These are phyloP conservation scores for Trametes cinnabarina DNA, from an alignment of 768 basidiomycete genomes.

Conservation along the genomic window DNA sequence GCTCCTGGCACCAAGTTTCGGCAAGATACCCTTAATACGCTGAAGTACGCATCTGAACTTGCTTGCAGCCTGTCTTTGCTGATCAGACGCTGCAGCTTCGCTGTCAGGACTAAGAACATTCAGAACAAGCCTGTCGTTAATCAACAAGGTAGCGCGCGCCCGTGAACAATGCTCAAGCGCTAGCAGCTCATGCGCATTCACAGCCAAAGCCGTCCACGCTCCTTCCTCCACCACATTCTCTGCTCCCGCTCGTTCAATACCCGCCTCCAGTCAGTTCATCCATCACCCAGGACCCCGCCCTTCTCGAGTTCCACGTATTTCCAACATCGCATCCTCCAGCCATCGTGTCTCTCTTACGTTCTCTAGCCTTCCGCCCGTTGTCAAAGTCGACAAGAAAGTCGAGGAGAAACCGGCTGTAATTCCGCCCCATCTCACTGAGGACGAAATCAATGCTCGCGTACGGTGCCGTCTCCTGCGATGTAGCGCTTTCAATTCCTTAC, in stretches of 20 bases:
- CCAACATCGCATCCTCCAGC: slow-evolving; percentile 1
- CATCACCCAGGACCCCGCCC: slow-evolving; percentile 31
- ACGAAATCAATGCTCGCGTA: slow-evolving; percentile 75
- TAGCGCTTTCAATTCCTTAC: no score
- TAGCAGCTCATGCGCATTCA: neutral
- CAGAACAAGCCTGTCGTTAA: slow-evolving; percentile 82
- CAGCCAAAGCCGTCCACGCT: neutral
- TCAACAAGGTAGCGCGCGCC: slow-evolving; percentile 55
- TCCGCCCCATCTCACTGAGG: slow-evolving; percentile 49
- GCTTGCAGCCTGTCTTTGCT: neutral
- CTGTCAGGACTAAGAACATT: slow-evolving; percentile 79
- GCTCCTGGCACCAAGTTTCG: slow-evolving; percentile 81
- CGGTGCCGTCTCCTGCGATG: no score
- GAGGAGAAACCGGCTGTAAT: neutral
- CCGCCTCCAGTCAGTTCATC: slow-evolving; percentile 51
- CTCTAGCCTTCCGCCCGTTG: slow-evolving; percentile 8
- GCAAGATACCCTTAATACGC: slow-evolving; percentile 85
- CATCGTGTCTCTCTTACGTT: slow-evolving; percentile 3
- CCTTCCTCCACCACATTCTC: slow-evolving; percentile 46
- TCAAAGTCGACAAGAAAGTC: slow-evolving; percentile 1
- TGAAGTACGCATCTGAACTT: slow-evolving; percentile 54
- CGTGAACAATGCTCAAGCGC: neutral
- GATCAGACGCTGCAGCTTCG: slow-evolving; percentile 51
- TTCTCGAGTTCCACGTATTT: slow-evolving; percentile 26
- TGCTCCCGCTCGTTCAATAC: slow-evolving; percentile 59